These are phyloP conservation scores for Phanerochaete carnosa DNA, from an alignment of 768 basidiomycete genomes.

Conservation along the genomic window DNA sequence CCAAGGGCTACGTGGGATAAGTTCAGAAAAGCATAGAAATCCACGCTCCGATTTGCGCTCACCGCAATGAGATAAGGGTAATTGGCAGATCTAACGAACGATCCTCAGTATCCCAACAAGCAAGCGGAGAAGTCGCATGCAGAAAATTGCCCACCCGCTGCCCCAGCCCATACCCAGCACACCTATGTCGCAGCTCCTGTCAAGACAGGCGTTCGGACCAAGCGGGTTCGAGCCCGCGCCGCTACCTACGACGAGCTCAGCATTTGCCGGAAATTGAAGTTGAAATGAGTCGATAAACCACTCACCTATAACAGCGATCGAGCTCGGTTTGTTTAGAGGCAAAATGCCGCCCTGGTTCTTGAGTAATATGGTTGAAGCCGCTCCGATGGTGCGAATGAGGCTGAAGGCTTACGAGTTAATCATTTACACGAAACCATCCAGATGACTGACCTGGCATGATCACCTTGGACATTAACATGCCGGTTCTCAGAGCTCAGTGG, in stretches of 20 bases:
- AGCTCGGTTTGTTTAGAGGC: constrained; percentile 42
- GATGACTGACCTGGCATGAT: constrained; percentile 38
- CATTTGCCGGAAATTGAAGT: background rate
- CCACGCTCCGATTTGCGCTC: constrained; percentile 1
- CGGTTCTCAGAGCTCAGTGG: constrained; percentile 24
- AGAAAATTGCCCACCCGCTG: constrained; percentile 21
- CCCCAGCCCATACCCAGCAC: constrained; percentile 60
- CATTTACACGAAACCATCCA: too few relatives aligned
- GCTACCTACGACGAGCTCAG: constrained; percentile 18
- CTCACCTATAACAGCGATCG: constrained; percentile 55
- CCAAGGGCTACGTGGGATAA: constrained; percentile 21
- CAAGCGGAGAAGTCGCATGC: background rate
- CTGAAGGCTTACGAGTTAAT: background rate
- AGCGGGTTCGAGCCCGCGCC: constrained; percentile 50
- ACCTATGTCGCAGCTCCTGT: constrained; percentile 54
- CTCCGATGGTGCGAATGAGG: constrained; percentile 41
- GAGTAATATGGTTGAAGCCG: constrained; percentile 59
- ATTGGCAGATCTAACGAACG: constrained; percentile 37
- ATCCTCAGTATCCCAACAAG: background rate
- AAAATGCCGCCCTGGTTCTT: constrained; percentile 51
- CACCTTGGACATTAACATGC: constrained; percentile 36
- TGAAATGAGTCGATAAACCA: background rate
- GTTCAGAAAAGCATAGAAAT: background rate
- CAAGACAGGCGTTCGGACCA: constrained; percentile 54
- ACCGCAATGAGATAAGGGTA: constrained; percentile 52